Percentiles rank a stretch among this genome's conserved stretches.
phyloP scores from a whole-genome alignment of 345 rosid species.

The Boechera stricta region DNA sequence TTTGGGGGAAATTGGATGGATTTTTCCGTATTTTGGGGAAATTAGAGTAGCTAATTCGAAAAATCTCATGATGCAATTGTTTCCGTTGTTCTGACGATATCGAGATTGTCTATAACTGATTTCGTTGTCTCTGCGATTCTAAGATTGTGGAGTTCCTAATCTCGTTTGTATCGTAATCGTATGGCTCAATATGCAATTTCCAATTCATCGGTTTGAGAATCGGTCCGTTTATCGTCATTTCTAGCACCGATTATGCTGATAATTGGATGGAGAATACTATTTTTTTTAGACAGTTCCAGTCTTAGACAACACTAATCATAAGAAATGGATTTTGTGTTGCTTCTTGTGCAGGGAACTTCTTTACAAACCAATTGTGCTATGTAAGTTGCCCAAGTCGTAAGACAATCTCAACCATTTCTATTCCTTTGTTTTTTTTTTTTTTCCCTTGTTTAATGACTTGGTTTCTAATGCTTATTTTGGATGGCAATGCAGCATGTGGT shows the following conservation, averaged over 20 bases:
- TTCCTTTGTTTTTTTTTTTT: background rate
- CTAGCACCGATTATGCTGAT: too few species aligned
- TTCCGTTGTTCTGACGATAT: background rate
- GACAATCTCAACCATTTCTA: background rate
- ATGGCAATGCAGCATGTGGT: conserved; percentile 70
- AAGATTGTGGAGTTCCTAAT: background rate
- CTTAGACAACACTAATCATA: background rate
- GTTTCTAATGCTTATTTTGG: conserved; percentile 12
- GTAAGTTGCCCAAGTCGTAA: conserved; percentile 53
- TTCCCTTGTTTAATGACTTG: background rate
- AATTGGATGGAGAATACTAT: too few species aligned
- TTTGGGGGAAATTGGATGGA: background rate
- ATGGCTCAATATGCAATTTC: background rate
- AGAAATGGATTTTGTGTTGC: conserved; percentile 9
- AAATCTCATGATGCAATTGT: background rate
- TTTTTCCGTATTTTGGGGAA: too few species aligned
- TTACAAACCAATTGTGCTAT: conserved; percentile 76
- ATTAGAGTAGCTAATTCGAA: background rate
- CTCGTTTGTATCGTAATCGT: background rate
- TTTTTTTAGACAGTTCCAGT: too few species aligned
- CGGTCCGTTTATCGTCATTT: background rate
- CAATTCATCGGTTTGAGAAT: background rate
- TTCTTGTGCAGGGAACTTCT: conserved; percentile 77
- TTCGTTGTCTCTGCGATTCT: background rate
- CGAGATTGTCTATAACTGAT: background rate